Conservation (phyloP, 2,329 filamentous ascomycete species). For the Talaromyces sp. region DNA sequence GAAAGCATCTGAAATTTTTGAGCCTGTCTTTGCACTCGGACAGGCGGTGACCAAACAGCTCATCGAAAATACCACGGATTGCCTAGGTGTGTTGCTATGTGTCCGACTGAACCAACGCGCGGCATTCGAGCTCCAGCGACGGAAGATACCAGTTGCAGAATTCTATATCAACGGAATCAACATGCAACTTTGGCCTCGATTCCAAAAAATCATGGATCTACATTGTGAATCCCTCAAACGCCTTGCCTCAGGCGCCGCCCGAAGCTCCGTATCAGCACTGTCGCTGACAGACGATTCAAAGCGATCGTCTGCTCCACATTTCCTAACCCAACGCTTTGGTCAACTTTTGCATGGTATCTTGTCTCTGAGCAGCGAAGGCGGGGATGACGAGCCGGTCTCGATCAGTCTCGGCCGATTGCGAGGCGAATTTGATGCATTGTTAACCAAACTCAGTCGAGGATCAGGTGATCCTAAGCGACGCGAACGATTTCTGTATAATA, state of each 20-base stretch:
- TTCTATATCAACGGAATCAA: conserved; percentile 90
- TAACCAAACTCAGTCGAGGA: conserved; percentile 74
- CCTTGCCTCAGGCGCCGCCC: conserved; percentile 46
- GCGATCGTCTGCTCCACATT: conserved; percentile 67
- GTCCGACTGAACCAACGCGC: conserved; percentile 91
- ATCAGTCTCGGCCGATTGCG: conserved; percentile 74
- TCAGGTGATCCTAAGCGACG: conserved; percentile 72
- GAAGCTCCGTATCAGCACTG: conserved; percentile 52
- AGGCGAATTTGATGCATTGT: conserved; percentile 76
- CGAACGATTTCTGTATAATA: conserved; percentile 88
- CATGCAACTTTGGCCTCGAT: conserved; percentile 94
- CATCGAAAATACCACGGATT: conserved; percentile 73
- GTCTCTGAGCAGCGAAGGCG: conserved; percentile 78
- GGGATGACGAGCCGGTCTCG: conserved; percentile 88
- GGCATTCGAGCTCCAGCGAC: conserved; percentile 87
- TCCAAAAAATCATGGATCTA: conserved; percentile 89
- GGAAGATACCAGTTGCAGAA: conserved; percentile 84
- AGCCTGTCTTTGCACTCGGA: conserved; percentile 82
- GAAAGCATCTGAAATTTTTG: conserved; percentile 83
- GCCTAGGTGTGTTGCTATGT: conserved; percentile 81
- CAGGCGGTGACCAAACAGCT: conserved; percentile 72
- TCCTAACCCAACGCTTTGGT: conserved; percentile 90
- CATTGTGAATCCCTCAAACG: conserved; percentile 83
- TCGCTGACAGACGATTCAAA: conserved; percentile 47
- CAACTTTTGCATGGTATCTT: conserved; percentile 86